Conservation (phyloP, 2,329 filamentous ascomycete species). For the Tricladium varicosporioides region DNA sequence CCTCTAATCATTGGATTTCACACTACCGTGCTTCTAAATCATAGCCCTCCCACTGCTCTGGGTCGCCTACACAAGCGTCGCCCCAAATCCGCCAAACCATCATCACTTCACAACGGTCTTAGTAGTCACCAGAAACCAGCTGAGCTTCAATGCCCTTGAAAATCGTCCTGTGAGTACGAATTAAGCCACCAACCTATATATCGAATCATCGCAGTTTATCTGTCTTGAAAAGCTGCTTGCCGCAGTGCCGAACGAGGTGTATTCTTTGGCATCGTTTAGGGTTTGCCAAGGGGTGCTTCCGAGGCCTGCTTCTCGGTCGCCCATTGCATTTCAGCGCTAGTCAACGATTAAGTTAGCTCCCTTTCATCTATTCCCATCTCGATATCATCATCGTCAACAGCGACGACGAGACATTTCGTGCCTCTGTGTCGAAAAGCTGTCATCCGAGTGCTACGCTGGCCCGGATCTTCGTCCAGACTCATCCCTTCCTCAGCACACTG, state of each 20-base stretch:
- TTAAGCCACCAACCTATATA: too few relatives aligned
- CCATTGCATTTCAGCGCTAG: constrained; percentile 20
- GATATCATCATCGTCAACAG: constrained; percentile 9
- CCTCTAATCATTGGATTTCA: constrained; percentile 10
- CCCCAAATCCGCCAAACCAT: constrained; percentile 6
- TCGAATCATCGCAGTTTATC: too few relatives aligned
- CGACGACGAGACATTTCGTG: background rate
- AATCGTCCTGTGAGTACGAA: too few relatives aligned
- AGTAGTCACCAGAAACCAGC: too few relatives aligned
- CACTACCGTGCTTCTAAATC: constrained; percentile 19
- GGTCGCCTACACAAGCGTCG: constrained; percentile 30
- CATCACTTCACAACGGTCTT: background rate
- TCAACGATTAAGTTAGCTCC: constrained; percentile 25
- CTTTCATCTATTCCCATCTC: constrained; percentile 10
- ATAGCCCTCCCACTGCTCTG: constrained; percentile 25
- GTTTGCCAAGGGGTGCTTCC: constrained; percentile 20
- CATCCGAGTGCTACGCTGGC: constrained; percentile 9
- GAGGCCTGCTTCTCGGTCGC: constrained; percentile 10
- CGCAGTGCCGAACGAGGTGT: background rate
- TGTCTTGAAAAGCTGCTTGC: background rate
- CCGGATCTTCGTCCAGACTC: constrained; percentile 4
- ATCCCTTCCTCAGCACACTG: constrained; percentile 3
- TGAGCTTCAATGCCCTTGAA: too few relatives aligned
- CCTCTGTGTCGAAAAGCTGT: constrained; percentile 9
- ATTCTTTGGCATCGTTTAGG: constrained; percentile 7